Base-by-base conservation (phyloP, 2,329 filamentous ascomycete genomes). In the Incumbomyces delicatus region DNA sequence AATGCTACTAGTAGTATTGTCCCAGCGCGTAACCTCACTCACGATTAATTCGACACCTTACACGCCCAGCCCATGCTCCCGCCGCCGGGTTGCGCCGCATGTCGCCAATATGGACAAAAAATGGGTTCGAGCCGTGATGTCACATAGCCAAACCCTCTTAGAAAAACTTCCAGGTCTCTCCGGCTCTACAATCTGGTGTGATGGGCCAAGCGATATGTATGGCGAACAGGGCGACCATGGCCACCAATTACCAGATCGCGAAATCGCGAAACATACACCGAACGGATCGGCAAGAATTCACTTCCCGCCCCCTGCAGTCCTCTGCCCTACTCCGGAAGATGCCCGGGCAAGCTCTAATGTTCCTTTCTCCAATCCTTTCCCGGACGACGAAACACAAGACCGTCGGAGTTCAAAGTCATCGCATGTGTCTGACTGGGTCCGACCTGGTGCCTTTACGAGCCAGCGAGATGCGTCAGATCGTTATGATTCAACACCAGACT, bases 401-500 rank as follows among this genome's bases (percentile, higher is more conserved):
- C 32, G 29, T n/a, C 6, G 16, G 29, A 29, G 2, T 12, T 41
- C 38, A 6, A 18, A 3, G 10, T 5, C 6, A 10, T 39, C 43
- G 7, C 18, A 39, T 20, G 12, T 12, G n/a, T 44, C 54, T 17
- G 30, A 17, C 13, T 53, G 51, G 29, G 41, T 51, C 11, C 50
- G 53, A 6, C 45, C 49, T 7, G 52, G 50, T 32, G 54, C 54
- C 2, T 58, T 58, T 49, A 30, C 49, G 13, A 50, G 50, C 30
- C 56, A 58, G 44, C 51, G 56, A 47, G 56, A 58, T 43, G 57
- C 54, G 13, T 44, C 57, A 16, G 54, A 51, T 47, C 48, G 56
- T 16, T 38, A 35, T 17, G 8, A 14, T n/a, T 6, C 14, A 8
- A 12, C 32, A 30, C 8, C 35, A 16, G 37, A 40, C 12, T 31